phyloP scores from a whole-genome alignment of 106 monocot species.

The Allium fistulosum region DNA sequence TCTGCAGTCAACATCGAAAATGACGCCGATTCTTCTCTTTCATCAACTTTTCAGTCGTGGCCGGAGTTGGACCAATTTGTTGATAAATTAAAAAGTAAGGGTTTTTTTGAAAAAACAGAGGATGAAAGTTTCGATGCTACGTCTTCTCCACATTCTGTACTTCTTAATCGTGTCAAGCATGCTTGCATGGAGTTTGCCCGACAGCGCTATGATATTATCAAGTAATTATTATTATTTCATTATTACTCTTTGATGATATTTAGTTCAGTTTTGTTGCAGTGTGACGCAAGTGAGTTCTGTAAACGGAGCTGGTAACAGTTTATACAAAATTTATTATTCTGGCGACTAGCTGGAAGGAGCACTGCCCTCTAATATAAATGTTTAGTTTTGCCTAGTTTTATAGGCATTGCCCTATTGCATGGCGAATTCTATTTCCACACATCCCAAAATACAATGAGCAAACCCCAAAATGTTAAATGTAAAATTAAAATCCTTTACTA shows the following conservation, averaged over 20 bases:
- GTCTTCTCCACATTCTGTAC: constrained; percentile 3
- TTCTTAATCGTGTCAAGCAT: constrained; percentile 41
- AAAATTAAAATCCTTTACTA: not conserved
- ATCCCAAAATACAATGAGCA: too few relatives aligned
- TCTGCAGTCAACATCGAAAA: not conserved
- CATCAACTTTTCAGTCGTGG: constrained; percentile 6
- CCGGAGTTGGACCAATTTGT: constrained; percentile 16
- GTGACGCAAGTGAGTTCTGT: not conserved
- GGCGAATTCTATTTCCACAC: too few relatives aligned
- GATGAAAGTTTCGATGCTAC: not conserved
- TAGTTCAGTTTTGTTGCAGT: not conserved
- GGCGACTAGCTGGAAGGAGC: too few relatives aligned
- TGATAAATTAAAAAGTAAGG: constrained; percentile 14
- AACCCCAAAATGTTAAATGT: not conserved
- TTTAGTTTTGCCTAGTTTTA: too few relatives aligned
- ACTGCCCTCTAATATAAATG: too few relatives aligned
- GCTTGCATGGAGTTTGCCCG: constrained; percentile 73
- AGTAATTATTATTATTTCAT: constrained; percentile 14
- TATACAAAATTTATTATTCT: too few relatives aligned
- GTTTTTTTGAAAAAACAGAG: constrained; percentile 4
- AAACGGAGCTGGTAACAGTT: too few relatives aligned
- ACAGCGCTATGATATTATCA: constrained; percentile 78
- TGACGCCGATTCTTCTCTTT: not conserved
- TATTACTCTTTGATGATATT: not conserved
- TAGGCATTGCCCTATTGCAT: too few relatives aligned